Base-by-base conservation (phyloP, 177 flowering plant species). In the Vitis hybrid region DNA sequence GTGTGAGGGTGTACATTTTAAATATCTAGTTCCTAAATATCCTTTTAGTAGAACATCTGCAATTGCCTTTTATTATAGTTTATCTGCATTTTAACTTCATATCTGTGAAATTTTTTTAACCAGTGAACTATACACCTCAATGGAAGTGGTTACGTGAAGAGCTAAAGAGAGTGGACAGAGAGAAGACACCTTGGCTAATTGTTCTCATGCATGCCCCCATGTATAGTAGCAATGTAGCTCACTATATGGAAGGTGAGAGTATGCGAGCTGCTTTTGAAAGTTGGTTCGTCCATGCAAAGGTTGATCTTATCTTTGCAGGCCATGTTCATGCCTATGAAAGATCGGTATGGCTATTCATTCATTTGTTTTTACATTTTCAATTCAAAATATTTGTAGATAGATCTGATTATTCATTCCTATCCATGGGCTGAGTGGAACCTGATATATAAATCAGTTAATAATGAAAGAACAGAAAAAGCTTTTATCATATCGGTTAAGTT, bases 181-280 rank as follows among this genome's bases (percentile, higher is more conserved):
- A 82, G 78, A 82, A 86, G 83, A 96, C 99, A 60, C 97, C 99
- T 54, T 96, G 99, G 99, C 86, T 96, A 51, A 91, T 96, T 67
- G 93, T 96, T 74, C 86, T 96, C 32, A 84, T 94, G 95, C 99
- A 96, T 71, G 83, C 70, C 10, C 98, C 99, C 1, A 71, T 88
- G 9, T 96, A 96, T 80, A 96, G 82, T 58, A 93, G 92, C 57
- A 90, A 96, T 70, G 78, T 65, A 48, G 89, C 82, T 2, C 99
- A 96, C 71, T 91, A 78, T 83, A 90, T 88, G 97, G 93, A 92
- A 83, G 97, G 97, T 19, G 97, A 92, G 82, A 83, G 90, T 67
- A 94, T 92, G 92, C 81, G 97, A 72, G 77, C 80, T n/a, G 91
- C 69, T 57, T 91, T 82, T 67, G 95, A 91, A 80, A 72, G 75